phyloP scores from a whole-genome alignment of 148 eudicot genomes.

The Chenopodium quinoa region DNA sequence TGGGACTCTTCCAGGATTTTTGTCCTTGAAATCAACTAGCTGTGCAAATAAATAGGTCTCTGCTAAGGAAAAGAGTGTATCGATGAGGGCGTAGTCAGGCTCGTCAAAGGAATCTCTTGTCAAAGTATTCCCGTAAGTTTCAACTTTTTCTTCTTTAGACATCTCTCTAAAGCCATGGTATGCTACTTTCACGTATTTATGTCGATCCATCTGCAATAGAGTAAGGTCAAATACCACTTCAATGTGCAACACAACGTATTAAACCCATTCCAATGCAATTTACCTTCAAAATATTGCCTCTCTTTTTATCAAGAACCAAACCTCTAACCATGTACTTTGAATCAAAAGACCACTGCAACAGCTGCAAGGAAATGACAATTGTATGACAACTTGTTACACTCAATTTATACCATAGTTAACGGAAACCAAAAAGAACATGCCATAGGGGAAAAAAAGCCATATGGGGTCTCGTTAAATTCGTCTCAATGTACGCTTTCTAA shows the following conservation, averaged over 20 bases:
- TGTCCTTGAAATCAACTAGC: slow-evolving; percentile 91
- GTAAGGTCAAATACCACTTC: slow-evolving; percentile 19
- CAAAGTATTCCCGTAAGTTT: slow-evolving; percentile 74
- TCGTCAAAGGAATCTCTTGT: slow-evolving; percentile 90
- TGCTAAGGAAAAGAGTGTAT: slow-evolving; percentile 92
- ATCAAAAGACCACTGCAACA: slow-evolving; percentile 86
- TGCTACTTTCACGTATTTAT: slow-evolving; percentile 96
- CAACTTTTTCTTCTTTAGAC: slow-evolving; percentile 80
- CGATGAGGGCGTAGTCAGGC: slow-evolving; percentile 95
- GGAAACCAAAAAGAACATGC: background rate
- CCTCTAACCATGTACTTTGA: slow-evolving; percentile 99
- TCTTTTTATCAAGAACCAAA: slow-evolving; percentile 90
- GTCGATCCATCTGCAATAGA: slow-evolving; percentile 85
- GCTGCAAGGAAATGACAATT: slow-evolving; percentile 42
- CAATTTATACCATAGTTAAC: background rate
- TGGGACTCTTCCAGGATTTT: slow-evolving; percentile 71
- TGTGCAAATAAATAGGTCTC: slow-evolving; percentile 98
- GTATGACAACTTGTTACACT: slow-evolving; percentile 13
- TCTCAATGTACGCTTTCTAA: no score
- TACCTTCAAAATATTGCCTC: slow-evolving; percentile 98
- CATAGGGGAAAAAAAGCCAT: background rate
- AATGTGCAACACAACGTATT: slow-evolving; percentile 1
- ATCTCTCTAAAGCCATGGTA: slow-evolving; percentile 87
- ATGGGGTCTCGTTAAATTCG: no score
- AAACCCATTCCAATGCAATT: slow-evolving; percentile 1